A percentile compares a stretch with the other conserved stretches of the same genome.
These are phyloP conservation scores for Ceratocystiopsis brevicomis DNA, from an alignment of 2,329 filamentous ascomycete species.

Conservation along the genomic window DNA sequence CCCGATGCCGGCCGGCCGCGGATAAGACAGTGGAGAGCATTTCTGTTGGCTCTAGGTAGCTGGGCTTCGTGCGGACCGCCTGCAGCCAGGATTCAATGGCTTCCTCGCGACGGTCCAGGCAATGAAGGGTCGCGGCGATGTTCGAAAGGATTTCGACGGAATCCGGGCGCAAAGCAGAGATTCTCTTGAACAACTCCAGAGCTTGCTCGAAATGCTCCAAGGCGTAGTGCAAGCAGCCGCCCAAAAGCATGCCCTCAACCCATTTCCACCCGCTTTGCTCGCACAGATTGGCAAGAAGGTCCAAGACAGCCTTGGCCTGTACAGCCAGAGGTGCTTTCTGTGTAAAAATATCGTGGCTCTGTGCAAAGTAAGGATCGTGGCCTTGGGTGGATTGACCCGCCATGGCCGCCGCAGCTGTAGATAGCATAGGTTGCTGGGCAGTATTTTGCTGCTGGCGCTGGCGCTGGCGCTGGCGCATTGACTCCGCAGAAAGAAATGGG, in stretches of 20 bases:
- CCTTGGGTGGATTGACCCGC: conserved; percentile 3
- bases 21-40: conserved; percentile 81
- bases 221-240: conserved; percentile 81
- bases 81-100: conserved; percentile 72
- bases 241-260: conserved; percentile 82
- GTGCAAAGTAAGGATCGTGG: conserved; percentile 1
- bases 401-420: not conserved
- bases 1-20: conserved; percentile 56
- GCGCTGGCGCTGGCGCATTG: not conserved
- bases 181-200: conserved; percentile 52
- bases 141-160: conserved; percentile 92
- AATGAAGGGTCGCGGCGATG: conserved; percentile 72
- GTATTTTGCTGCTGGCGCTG: conserved; percentile 1
- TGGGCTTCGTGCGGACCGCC: conserved; percentile 67
- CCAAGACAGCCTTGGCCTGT: conserved; percentile 47
- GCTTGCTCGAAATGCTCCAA: conserved; percentile 68
- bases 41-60: conserved; percentile 87
- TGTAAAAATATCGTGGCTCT: conserved; percentile 14
- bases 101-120: conserved; percentile 62
- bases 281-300: conserved; percentile 55
- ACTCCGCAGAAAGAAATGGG: not conserved
- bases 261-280: conserved; percentile 70
- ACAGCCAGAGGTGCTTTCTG: conserved; percentile 19
- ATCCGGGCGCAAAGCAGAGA: conserved; percentile 33
- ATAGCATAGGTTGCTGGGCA: not conserved